Percentiles rank a stretch among this genome's conserved stretches.
phyloP scores from a whole-genome alignment of 2,329 filamentous ascomycete genomes.

The Colletotrichum destructivum region DNA sequence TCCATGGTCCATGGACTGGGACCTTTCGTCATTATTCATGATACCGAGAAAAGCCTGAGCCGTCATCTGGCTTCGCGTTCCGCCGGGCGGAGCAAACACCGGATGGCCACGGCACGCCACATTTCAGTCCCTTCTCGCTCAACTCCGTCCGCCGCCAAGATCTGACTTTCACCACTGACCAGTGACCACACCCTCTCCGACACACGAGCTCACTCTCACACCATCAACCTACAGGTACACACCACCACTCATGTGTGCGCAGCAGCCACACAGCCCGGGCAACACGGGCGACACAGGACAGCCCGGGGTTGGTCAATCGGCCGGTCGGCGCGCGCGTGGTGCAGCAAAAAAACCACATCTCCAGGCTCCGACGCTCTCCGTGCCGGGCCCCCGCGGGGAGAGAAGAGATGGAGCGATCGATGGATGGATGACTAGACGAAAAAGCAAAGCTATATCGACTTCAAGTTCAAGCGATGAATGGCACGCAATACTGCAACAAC shows the following conservation, averaged over 20 bases:
- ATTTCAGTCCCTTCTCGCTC: slow-evolving; percentile 28
- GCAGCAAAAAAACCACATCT: neutral
- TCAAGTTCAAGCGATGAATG: too few relatives aligned
- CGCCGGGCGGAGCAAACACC: slow-evolving; percentile 38
- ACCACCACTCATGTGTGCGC: neutral
- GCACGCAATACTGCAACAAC: neutral
- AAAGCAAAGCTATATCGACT: slow-evolving; percentile 8
- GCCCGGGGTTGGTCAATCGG: neutral
- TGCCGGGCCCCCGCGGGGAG: neutral
- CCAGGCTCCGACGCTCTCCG: slow-evolving; percentile 10
- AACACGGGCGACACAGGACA: neutral
- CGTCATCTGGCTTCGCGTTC: slow-evolving; percentile 14
- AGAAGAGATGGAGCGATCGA: neutral
- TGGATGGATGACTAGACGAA: slow-evolving; percentile 10
- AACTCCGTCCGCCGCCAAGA: slow-evolving; percentile 30
- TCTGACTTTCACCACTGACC: neutral
- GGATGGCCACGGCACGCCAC: slow-evolving; percentile 36
- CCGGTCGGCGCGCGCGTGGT: neutral
- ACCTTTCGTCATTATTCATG: neutral
- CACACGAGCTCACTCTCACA: slow-evolving; percentile 2
- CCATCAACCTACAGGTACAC: neutral
- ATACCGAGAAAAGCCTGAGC: slow-evolving; percentile 4
- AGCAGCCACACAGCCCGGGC: neutral
- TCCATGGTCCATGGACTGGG: neutral
- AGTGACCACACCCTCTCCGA: slow-evolving; percentile 1